These are phyloP conservation scores for Fraxinus anomala DNA, from an alignment of 257 asterid genomes.

Conservation along the genomic window DNA sequence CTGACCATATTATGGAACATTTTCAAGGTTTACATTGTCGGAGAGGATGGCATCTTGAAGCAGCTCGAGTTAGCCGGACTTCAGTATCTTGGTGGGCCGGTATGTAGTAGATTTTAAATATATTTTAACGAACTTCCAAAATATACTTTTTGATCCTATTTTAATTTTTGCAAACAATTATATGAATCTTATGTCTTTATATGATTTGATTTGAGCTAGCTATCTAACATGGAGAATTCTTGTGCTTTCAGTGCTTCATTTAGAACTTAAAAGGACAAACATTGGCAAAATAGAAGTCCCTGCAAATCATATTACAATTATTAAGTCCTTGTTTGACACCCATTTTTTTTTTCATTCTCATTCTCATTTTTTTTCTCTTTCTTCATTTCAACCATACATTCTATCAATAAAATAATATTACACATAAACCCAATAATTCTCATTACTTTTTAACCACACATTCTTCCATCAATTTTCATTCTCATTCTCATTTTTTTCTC, in stretches of 20 bases:
- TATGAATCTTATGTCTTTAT: not conserved
- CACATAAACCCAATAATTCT: too few species aligned
- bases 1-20: conserved; percentile 24
- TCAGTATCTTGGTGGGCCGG: conserved; percentile 94
- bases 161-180: conserved; percentile 6
- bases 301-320: not conserved
- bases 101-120: conserved; percentile 35
- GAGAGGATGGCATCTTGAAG: conserved; percentile 93
- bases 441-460: too few species aligned
- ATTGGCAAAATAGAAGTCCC: not conserved
- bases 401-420: too few species aligned
- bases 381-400: too few species aligned
- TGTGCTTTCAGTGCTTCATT: not conserved
- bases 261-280: not conserved
- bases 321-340: too few species aligned
- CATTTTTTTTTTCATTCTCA: too few species aligned
- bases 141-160: not conserved
- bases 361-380: too few species aligned
- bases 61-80: conserved; percentile 90
- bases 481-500: too few species aligned
- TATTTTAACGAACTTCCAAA: conserved; percentile 15
- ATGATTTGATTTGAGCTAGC: not conserved
- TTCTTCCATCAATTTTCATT: too few species aligned
- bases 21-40: conserved; percentile 84
- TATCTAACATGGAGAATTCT: conserved; percentile 16